Base-by-base conservation (phyloP, 1,284 basidiomycete species). In the Thelephora terrestris region DNA sequence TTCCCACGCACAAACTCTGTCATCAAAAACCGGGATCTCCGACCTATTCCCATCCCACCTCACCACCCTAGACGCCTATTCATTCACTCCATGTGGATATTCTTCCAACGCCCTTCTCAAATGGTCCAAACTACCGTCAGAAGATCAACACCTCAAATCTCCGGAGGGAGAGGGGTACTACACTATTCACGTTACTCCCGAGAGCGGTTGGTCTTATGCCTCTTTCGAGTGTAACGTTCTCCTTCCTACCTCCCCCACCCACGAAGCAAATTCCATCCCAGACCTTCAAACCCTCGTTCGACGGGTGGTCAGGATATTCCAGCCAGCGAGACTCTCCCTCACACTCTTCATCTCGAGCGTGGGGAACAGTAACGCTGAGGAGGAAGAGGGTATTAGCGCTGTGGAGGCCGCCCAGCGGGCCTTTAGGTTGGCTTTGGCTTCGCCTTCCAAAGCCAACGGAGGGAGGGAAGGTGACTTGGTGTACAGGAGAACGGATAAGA, bases 171-270 rank as follows among this genome's bases (percentile, higher is more conserved):
- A 94, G 62, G 91, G 93, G 27, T 99, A 99, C 70, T 98, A 92
- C 67, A 99, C 93, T 7, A 95, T 99, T 52, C 96, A 99, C 65
- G 96, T 99, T 47, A 99, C 96, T 0, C 96, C 96, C 29, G 96
- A 99, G 66, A 82, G 88, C 56, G 94, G 90, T 50, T 97, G 91
- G 83, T 95, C 91, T 44, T 99, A 96, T 65, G 96, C 96, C 45
- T 91, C 86, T 57, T 99, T 99, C 70, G 96, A 99, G 69, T 96
- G 92, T 69, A 99, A 99, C 66, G 81, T 98, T n/a, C 89, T 91
- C 3, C 75, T 94, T 20, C 70, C 75, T 23, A 60, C 67, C 27
- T 58, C 58, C 24, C 64, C 64, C 40, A 60, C 61, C 51, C 61
- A 64, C 46, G 61, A 68, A 50, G 56, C 61, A 47, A 62, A 62